phyloP scores from a whole-genome alignment of 768 basidiomycete genomes.

The Mycena filopes region DNA sequence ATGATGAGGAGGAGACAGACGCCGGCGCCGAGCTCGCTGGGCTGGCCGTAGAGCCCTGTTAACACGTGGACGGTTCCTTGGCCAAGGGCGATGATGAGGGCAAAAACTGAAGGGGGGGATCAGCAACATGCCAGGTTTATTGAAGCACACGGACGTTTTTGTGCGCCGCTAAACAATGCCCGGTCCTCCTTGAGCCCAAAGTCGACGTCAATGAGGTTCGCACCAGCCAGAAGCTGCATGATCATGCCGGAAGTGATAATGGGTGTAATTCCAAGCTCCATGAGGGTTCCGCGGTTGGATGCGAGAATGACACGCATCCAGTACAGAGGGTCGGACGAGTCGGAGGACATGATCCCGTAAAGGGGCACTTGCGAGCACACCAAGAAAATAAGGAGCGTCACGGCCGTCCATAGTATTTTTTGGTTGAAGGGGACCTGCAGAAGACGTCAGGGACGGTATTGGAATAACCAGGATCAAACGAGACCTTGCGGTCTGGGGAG shows the following conservation, averaged over 20 bases:
- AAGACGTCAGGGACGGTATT: constrained; percentile 16
- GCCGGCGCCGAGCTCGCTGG: constrained; percentile 92
- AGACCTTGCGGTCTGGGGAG: constrained; percentile 95
- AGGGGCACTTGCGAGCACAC: constrained; percentile 99
- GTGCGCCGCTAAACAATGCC: constrained; percentile 93
- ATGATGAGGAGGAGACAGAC: constrained; percentile 97
- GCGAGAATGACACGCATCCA: constrained; percentile 99
- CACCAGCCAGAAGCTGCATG: constrained; percentile 98
- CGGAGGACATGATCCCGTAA: constrained; percentile 99
- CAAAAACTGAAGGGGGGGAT: constrained; percentile 75
- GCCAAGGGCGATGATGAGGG: constrained; percentile 94
- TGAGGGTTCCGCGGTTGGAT: constrained; percentile 97
- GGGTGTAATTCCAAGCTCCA: constrained; percentile 99
- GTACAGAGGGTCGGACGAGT: constrained; percentile 98
- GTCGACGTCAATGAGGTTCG: constrained; percentile 97
- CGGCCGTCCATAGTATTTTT: constrained; percentile 98
- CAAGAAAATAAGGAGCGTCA: constrained; percentile 98
- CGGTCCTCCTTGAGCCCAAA: constrained; percentile 97
- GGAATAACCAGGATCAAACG: constrained; percentile 29
- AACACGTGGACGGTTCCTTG: constrained; percentile 98
- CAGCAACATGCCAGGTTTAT: background rate
- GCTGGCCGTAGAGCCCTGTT: constrained; percentile 96
- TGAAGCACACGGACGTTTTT: constrained; percentile 77
- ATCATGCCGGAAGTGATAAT: constrained; percentile 99
- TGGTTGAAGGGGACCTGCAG: constrained; percentile 95